These are phyloP conservation scores for Ceratobasidium sp. DNA, from an alignment of 1,284 basidiomycete genomes.

Conservation along the genomic window DNA sequence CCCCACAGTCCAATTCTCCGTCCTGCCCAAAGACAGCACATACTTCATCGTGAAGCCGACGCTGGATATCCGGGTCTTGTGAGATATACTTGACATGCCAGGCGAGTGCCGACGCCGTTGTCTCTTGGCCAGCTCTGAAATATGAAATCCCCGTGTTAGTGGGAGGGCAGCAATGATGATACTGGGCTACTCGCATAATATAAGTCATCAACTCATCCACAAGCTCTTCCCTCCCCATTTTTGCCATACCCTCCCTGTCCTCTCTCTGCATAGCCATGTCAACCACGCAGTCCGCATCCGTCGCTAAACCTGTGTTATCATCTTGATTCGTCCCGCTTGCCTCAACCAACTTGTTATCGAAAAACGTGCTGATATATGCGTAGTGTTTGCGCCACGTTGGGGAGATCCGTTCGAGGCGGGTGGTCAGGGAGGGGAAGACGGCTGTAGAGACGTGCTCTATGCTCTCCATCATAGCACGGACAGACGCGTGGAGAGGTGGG, in stretches of 20 bases:
- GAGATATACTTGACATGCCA: constrained; percentile 32
- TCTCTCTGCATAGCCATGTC: constrained; percentile 22
- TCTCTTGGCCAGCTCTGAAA: constrained; percentile 30
- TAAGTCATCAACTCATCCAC: constrained; percentile 29
- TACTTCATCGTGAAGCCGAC: constrained; percentile 28
- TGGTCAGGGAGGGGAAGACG: background rate
- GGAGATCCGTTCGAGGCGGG: background rate
- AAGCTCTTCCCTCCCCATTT: background rate
- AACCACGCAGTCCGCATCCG: constrained; percentile 24
- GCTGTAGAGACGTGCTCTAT: background rate
- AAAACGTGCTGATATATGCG: background rate
- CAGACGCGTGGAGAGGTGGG: constrained; percentile 12
- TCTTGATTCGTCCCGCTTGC: no score
- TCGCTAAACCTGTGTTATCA: constrained; percentile 4
- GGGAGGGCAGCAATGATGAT: no score
- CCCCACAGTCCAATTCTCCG: background rate
- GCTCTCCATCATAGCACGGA: constrained; percentile 22
- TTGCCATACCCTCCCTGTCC: background rate
- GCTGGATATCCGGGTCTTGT: constrained; percentile 21
- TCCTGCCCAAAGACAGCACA: constrained; percentile 12
- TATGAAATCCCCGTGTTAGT: no score
- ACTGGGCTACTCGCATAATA: constrained; percentile 8
- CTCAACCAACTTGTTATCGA: background rate
- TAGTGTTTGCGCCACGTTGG: background rate
- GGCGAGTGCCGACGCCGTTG: background rate